phyloP scores from a whole-genome alignment of 1,284 basidiomycete species.

The Ustilago sp. region DNA sequence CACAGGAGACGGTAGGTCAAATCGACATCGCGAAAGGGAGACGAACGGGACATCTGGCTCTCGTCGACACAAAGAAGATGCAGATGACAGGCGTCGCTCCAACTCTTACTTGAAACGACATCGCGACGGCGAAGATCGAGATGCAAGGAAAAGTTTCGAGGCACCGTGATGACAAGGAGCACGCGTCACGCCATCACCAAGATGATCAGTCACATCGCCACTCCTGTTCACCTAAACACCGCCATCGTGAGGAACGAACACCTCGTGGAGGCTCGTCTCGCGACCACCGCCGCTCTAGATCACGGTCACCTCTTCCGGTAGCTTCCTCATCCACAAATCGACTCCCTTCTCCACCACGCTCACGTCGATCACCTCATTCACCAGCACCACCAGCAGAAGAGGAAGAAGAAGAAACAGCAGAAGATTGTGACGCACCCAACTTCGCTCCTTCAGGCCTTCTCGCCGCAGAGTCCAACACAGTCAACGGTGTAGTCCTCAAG shows the following conservation, averaged over 20 bases:
- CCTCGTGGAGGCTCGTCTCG: constrained; percentile 7
- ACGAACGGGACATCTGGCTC: not conserved
- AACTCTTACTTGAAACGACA: constrained; percentile 14
- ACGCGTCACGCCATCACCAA: constrained; percentile 2
- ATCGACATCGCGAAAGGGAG: not conserved
- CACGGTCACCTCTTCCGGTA: constrained; percentile 8
- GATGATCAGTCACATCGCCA: not conserved
- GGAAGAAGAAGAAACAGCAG: constrained; percentile 18
- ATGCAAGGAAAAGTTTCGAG: constrained; percentile 10
- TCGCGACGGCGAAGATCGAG: constrained; percentile 9
- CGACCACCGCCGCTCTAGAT: constrained; percentile 11
- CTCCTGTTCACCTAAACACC: not conserved
- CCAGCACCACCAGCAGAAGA: not conserved
- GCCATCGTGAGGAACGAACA: constrained; percentile 5
- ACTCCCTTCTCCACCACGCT: not conserved
- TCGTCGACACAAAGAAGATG: constrained; percentile 1
- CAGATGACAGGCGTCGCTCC: constrained; percentile 3
- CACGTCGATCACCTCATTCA: not conserved
- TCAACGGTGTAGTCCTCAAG: constrained; percentile 88
- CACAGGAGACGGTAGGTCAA: constrained; percentile 2
- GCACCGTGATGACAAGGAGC: constrained; percentile 6
- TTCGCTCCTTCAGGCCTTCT: constrained; percentile 88
- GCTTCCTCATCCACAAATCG: constrained; percentile 7
- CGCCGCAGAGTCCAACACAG: constrained; percentile 79
- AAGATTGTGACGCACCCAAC: constrained; percentile 76